phyloP scores from a whole-genome alignment of 495 filamentous ascomycete species.

The Oidiodendron maius region DNA sequence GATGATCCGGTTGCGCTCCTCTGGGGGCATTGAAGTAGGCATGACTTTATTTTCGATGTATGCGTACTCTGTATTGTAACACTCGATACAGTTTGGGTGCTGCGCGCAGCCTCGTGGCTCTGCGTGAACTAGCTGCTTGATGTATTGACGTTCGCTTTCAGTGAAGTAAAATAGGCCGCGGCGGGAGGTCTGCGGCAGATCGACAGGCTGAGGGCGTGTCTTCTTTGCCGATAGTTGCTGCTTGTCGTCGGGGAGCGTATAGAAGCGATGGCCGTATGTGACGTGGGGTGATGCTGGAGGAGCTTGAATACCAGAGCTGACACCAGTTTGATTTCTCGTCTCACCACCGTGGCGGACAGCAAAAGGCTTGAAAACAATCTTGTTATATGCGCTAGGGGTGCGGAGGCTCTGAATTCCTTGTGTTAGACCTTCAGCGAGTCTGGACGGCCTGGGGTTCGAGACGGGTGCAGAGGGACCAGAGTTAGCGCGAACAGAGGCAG shows the following conservation, averaged over 20 bases:
- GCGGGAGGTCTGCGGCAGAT: not conserved
- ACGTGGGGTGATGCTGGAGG: not conserved
- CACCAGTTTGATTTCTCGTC: not conserved
- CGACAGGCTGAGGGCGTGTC: not conserved
- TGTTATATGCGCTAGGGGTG: constrained; percentile 1
- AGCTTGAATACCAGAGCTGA: not conserved
- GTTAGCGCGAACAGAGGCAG: not conserved
- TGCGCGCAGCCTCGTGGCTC: not conserved
- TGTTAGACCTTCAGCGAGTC: not conserved
- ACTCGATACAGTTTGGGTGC: constrained; percentile 15
- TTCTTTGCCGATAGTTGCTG: not conserved
- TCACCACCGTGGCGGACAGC: not conserved
- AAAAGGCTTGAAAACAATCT: not conserved
- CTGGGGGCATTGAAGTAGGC: constrained; percentile 16
- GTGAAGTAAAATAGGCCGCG: constrained; percentile 11
- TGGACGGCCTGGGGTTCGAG: not conserved
- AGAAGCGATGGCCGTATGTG: constrained; percentile 9
- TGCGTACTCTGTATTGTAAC: constrained; percentile 7
- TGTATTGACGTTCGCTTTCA: constrained; percentile 7
- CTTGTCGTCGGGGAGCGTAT: not conserved
- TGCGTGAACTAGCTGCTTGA: constrained; percentile 4
- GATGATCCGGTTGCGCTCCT: constrained; percentile 22
- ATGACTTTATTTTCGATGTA: constrained; percentile 12
- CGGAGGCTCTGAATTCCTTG: not conserved
- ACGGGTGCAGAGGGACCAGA: not conserved